Percentiles rank a stretch among this genome's conserved stretches.
phyloP scores from a whole-genome alignment of 176 grass and related monocot genomes.

The Rhynchospora breviuscula region DNA sequence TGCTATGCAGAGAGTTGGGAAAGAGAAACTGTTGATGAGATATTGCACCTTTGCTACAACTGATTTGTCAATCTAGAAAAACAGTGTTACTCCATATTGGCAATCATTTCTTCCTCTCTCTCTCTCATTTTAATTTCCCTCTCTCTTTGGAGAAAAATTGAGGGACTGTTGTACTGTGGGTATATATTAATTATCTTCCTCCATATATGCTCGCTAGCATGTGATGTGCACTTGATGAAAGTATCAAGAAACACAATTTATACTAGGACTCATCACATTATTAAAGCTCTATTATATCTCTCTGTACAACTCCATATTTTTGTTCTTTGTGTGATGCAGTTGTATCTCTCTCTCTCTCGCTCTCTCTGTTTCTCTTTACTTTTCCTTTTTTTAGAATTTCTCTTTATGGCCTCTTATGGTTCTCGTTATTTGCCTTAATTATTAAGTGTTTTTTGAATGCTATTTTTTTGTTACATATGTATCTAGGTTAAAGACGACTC shows the following conservation, averaged over 20 bases:
- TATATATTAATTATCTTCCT: constrained; percentile 12
- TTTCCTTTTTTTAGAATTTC: neutral
- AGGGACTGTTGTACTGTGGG: neutral
- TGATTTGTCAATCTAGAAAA: constrained; percentile 10
- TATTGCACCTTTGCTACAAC: constrained; percentile 18
- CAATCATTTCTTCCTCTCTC: constrained; percentile 14
- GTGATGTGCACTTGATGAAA: constrained; percentile 25
- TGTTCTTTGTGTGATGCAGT: neutral
- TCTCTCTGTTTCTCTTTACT: neutral
- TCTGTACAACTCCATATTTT: neutral
- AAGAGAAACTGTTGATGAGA: constrained; percentile 15
- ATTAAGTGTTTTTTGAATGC: neutral
- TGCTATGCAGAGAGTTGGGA: constrained; percentile 5
- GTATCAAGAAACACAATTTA: constrained; percentile 13
- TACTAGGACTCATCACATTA: constrained; percentile 3
- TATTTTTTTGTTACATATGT: neutral
- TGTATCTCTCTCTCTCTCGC: neutral
- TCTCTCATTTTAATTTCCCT: too few relatives aligned
- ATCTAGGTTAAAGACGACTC: neutral
- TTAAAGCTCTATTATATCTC: neutral
- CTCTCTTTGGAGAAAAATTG: neutral
- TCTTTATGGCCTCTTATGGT: neutral
- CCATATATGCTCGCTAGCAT: constrained; percentile 11
- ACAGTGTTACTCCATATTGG: constrained; percentile 11
- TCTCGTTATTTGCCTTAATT: neutral